Conservation (phyloP, 2,329 filamentous ascomycete genomes). For the Sordariomycetes sp. region DNA sequence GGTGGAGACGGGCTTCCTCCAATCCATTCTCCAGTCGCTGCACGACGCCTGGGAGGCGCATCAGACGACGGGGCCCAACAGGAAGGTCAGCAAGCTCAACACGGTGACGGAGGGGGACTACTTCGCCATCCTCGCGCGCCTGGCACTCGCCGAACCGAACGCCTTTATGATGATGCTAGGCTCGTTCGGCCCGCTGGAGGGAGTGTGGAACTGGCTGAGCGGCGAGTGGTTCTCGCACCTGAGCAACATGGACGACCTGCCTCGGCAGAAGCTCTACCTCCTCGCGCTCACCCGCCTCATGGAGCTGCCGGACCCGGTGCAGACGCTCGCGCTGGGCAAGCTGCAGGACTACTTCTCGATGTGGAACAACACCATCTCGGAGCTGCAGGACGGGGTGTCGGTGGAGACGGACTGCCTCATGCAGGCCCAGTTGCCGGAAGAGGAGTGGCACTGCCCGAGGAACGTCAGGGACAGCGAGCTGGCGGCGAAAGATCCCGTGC, state of each 20-base stretch:
- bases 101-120: constrained; percentile 76
- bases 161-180: constrained; percentile 52
- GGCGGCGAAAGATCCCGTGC: constrained; percentile 52
- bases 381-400: constrained; percentile 51
- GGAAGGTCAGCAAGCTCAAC: constrained; percentile 57
- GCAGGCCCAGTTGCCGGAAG: constrained; percentile 22
- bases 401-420: constrained; percentile 42
- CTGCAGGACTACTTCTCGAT: constrained; percentile 66
- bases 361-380: constrained; percentile 61
- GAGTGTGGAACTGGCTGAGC: constrained; percentile 49
- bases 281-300: constrained; percentile 63
- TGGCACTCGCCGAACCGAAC: constrained; percentile 61
- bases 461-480: constrained; percentile 42
- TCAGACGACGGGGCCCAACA: constrained; percentile 73
- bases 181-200: constrained; percentile 32
- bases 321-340: constrained; percentile 44
- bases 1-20: constrained; percentile 50
- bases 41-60: constrained; percentile 62
- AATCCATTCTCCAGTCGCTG: constrained; percentile 53
- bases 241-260: constrained; percentile 54
- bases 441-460: constrained; percentile 47
- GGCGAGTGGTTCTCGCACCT: constrained; percentile 59
- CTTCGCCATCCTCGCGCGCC: constrained; percentile 68
- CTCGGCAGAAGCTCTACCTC: constrained; percentile 60
- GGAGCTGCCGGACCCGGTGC: constrained; percentile 48